Base-by-base conservation (phyloP, 257 asterid genomes). In the Misopates orontium region DNA sequence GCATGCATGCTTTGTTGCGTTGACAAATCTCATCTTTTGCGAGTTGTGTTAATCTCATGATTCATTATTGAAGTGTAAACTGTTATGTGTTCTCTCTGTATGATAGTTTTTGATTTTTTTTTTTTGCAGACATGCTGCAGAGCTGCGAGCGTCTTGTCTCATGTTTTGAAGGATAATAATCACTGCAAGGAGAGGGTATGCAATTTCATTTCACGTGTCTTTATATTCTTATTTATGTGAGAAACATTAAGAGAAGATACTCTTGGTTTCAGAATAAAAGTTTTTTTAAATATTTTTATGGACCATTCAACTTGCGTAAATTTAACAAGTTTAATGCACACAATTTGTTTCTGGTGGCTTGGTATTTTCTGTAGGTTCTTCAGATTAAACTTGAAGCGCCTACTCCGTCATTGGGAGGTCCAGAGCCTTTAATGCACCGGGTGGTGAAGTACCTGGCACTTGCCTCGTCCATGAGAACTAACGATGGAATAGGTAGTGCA, bases 81-180 rank as follows among this genome's bases (percentile, higher is more conserved):
- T n/a, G 42, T 36, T 9, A 36, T 36, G 11, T 36, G 4, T 36
- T 4, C 11, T 36, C 42, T 36, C 11, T 36, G 42, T 36, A 36
- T 36, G 8, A 36, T 36, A 1, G 10, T 36, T 36, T 3, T 62
- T 56, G 72, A 47, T 77, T 60, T 60, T 73, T 62, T 56, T 74
- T 45, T 77, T 60, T 60, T 73, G 82, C 92, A 93, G 99, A 84
- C 90, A 48, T 90, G 96, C 82, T 86, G 95, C 80, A 84, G 99
- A 83, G 99, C 99, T 73, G 96, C 97, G 52, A 87, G 95, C 44
- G 83, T 93, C 75, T 88, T 93, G 68, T 86, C 95, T 44, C 95
- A 87, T 81, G 75, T 93, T 61, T 77, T 90, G 80, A 84, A 83
- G 80, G 96, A 88, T 68, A 93, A 90, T 66, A 65, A 56, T 57